Conservation (phyloP, 192 early-diverging fungal species). For the Backusella luteola region DNA sequence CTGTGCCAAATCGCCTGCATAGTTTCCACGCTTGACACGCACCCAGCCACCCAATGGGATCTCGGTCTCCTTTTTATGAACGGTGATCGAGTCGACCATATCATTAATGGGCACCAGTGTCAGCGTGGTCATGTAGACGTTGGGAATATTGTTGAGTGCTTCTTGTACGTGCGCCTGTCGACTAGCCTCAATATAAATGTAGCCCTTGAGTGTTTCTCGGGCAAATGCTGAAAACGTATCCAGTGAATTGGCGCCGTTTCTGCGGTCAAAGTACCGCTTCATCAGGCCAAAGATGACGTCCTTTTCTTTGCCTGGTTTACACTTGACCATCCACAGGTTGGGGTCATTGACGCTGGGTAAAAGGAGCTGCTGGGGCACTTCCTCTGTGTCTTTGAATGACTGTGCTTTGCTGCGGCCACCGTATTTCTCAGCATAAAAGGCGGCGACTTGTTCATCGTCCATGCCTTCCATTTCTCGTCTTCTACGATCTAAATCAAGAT, state of each 20-base stretch:
- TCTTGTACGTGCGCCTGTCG: constrained; percentile 75
- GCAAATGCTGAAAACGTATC: constrained; percentile 81
- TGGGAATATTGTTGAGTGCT: constrained; percentile 55
- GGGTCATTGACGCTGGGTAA: constrained; percentile 87
- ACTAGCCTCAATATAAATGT: constrained; percentile 89
- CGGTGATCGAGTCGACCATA: constrained; percentile 85
- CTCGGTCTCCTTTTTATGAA: constrained; percentile 63
- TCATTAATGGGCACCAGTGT: constrained; percentile 88
- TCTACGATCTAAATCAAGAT: constrained; percentile 69
- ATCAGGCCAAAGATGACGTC: constrained; percentile 82
- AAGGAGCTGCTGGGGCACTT: constrained; percentile 76
- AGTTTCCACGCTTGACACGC: constrained; percentile 88
- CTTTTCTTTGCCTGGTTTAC: constrained; percentile 84
- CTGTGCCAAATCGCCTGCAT: constrained; percentile 90
- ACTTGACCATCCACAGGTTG: constrained; percentile 87
- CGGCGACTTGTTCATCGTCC: constrained; percentile 84
- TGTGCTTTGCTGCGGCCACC: constrained; percentile 55
- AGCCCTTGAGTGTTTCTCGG: constrained; percentile 83
- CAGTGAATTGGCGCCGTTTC: constrained; percentile 56
- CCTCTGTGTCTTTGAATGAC: constrained; percentile 47
- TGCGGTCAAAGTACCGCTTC: constrained; percentile 70
- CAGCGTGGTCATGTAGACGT: constrained; percentile 68
- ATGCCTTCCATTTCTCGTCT: constrained; percentile 68
- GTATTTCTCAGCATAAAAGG: constrained; percentile 69
- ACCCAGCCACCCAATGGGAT: constrained; percentile 79